Percentiles rank a stretch among this genome's conserved stretches.
Evolutionary conservation across 1,139 yeast species (phyloP).

Genomic region (Suhomyces maxii): DNA sequence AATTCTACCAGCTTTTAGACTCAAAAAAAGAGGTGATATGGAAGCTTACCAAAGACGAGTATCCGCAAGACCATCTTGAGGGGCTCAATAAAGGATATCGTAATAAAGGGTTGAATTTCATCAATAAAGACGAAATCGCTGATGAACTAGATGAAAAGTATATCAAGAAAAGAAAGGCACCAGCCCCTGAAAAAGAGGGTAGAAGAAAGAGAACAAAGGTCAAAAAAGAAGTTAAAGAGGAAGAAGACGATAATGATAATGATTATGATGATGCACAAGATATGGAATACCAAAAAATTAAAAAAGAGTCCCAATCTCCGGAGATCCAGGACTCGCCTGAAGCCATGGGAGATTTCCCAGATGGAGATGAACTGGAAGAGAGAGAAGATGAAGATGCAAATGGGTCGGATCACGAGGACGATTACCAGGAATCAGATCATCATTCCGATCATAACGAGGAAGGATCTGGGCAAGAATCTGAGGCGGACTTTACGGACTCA

Average conservation of each 20-base stretch:
- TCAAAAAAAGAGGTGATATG: conserved; percentile 39
- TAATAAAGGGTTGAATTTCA: conserved; percentile 20
- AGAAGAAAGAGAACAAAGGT: neutral
- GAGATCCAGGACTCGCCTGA: neutral
- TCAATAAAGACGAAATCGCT: conserved; percentile 21
- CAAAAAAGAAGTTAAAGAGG: conserved; percentile 6
- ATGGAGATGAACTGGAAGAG: conserved; percentile 3
- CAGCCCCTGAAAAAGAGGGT: neutral
- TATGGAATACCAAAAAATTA: neutral
- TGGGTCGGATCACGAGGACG: neutral
- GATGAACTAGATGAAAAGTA: conserved; percentile 20
- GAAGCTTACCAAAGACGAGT: conserved; percentile 23
- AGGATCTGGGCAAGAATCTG: no score
- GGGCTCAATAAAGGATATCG: conserved; percentile 25
- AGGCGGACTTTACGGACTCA: no score
- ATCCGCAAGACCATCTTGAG: conserved; percentile 14
- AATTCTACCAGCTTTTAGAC: conserved; percentile 37
- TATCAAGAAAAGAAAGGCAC: conserved; percentile 7
- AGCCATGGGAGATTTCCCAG: conserved; percentile 4
- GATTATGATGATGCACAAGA: conserved; percentile 7
- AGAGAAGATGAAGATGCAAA: conserved; percentile 1
- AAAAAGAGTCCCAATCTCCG: neutral
- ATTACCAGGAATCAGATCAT: neutral
- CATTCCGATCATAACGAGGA: no score
- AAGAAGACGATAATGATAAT: conserved; percentile 6